These are phyloP conservation scores for Cyclotella cryptica DNA, from an alignment of 108 stramenopile species.

Conservation along the genomic window DNA sequence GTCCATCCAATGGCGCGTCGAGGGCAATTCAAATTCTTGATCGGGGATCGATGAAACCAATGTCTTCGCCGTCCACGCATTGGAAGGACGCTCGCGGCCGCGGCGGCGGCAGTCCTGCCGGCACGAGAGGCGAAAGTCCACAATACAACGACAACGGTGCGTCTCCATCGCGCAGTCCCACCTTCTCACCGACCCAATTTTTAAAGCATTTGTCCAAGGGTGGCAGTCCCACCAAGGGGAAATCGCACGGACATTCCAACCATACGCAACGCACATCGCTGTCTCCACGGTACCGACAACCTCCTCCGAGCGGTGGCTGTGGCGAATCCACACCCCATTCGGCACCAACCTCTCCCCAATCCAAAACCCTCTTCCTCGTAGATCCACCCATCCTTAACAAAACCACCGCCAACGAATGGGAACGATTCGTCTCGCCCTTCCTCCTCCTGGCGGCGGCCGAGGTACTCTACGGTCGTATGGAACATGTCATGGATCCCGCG, in stretches of 20 bases:
- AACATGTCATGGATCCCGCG: slow-evolving; percentile 41
- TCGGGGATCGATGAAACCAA: not conserved
- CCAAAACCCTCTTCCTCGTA: not conserved
- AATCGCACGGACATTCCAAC: not conserved
- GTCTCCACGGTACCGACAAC: not conserved
- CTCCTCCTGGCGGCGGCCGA: slow-evolving; percentile 46
- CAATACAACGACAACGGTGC: not conserved
- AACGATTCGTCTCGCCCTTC: slow-evolving; percentile 56
- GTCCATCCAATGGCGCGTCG: slow-evolving; percentile 22
- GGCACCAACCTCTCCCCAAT: not conserved
- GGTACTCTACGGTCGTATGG: slow-evolving; percentile 50
- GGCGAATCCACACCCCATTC: not conserved
- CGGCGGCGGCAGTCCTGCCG: too few relatives aligned
- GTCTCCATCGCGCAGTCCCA: slow-evolving; percentile 11
- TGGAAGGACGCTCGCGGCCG: too few relatives aligned
- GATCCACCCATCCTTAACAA: not conserved
- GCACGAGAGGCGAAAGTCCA: not conserved
- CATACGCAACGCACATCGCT: not conserved
- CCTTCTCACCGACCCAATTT: slow-evolving; percentile 11
- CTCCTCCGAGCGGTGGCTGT: too few relatives aligned
- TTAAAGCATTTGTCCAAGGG: slow-evolving; percentile 1
- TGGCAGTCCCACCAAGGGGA: not conserved
- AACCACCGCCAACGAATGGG: slow-evolving; percentile 41
- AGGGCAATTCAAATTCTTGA: slow-evolving; percentile 43
- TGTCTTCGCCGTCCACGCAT: not conserved